Evolutionary conservation across 768 basidiomycete species (phyloP), one percentile per base, ranked within the genome.

Genomic region (Russula earlei): DNA sequence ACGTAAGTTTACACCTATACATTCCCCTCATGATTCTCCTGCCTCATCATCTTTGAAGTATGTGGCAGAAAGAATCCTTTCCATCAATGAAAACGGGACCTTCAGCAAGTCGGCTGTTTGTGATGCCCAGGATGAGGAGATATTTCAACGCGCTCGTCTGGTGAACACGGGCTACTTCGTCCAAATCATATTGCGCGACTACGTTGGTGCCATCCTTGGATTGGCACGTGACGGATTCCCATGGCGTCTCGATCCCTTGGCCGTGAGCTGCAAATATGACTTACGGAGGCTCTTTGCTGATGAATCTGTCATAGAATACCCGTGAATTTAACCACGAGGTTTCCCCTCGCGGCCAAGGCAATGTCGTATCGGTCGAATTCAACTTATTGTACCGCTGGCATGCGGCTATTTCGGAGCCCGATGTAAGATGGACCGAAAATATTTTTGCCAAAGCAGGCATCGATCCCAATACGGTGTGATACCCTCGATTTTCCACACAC

Each of bases 301-400:
- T 52, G 12, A 6, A 20, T 2, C 10, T 12, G 37, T 41, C 22
- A 7, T 56, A 85, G 83, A 56, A 70, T 10, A 77, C 76, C 56
- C 77, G 86, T 44, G 75, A 76, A 25, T 10, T 64, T 0, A 64
- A 72, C 56, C 85, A 87, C 59, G 70, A 71, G 0, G 67, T 85
- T 53, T 70, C 77, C 14, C 78, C 81, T 36, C 77, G 81, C 10
- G 89, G 88, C 36, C 71, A 82, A 65, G 89, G 89, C 48, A 91
- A 91, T 63, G 81, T 79, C 36, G 79, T 81, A 55, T 87, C 87
- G 0, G 66, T 88, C 33, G 89, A 91, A 68, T 90, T 91, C 72
- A 89, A 76, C 63, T 61, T 78, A 22, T 65, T 77, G 17, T 76
- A 78, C 61, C 72, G 67, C 49, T 68, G 68, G 65, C 64, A 68